Percentiles rank a stretch among this genome's conserved stretches.
These are phyloP conservation scores for Ambrosia hybrid DNA, from an alignment of 140 eudicot genomes.

Conservation along the genomic window DNA sequence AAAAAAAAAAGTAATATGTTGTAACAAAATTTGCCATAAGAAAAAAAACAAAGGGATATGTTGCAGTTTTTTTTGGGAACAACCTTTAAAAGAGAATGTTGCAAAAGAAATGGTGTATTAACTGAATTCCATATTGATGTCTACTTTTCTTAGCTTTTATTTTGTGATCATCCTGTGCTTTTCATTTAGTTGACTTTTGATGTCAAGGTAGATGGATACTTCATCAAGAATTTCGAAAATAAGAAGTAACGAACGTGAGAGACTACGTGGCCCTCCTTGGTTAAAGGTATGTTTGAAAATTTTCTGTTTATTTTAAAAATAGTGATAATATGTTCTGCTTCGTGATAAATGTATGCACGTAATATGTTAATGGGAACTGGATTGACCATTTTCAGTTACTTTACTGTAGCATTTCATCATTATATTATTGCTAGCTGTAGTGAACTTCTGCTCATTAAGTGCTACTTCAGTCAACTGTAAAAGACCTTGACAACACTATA, in stretches of 20 bases:
- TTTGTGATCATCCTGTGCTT: conserved; percentile 13
- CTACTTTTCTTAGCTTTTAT: not conserved
- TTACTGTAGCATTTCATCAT: too few relatives aligned
- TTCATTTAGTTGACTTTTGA: conserved; percentile 33
- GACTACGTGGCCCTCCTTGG: conserved; percentile 99
- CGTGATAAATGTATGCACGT: conserved; percentile 7
- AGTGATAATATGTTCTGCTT: not conserved
- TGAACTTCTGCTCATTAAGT: too few relatives aligned
- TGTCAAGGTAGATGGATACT: conserved; percentile 97
- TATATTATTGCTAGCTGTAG: too few relatives aligned
- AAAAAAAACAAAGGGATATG: too few relatives aligned
- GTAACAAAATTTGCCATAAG: not conserved
- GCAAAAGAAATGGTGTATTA: not conserved
- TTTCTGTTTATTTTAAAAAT: conserved; percentile 4
- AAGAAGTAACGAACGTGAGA: conserved; percentile 92
- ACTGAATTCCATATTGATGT: not conserved
- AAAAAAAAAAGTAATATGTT: not conserved
- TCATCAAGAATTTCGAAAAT: conserved; percentile 91
- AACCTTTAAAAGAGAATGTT: not conserved
- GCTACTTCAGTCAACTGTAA: too few relatives aligned
- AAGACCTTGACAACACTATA: too few relatives aligned
- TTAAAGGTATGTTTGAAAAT: conserved; percentile 55
- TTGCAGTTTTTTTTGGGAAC: too few relatives aligned
- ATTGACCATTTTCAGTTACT: too few relatives aligned
- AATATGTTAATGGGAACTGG: not conserved